Evolutionary conservation across 2,329 filamentous ascomycete species (phyloP), one percentile per base, ranked within the genome.

Genomic region (Paracoccidioides lutzii): DNA sequence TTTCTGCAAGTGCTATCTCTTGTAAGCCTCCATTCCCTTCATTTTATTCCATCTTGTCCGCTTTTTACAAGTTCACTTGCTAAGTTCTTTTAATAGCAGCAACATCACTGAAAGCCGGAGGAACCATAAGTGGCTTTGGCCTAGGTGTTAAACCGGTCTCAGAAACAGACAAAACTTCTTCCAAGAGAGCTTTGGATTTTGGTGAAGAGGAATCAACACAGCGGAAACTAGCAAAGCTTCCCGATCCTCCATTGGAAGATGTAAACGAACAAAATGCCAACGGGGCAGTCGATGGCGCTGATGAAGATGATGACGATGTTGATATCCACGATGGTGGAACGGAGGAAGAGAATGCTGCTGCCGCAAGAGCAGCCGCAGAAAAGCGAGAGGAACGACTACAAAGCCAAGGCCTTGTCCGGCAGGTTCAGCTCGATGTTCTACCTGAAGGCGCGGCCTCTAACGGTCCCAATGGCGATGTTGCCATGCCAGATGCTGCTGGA

Each of bases 201-300:
- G 90, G 87, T 58, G 91, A 96, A 65, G 91, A 96, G 64, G 88
- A 95, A 64, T 84, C 83, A 37, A 86, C 85, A 2, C 84, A 87
- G 66, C 87, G 90, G 68, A 96, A 94, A 74, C 81, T 98, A 61
- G 89, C 89, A 67, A 93, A 90, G 73, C 82, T 98, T 58, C 90
- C 91, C 57, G 85, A 85, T 61, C 81, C 88, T 57, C 81, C 85
- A 54, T 76, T 87, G 54, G 81, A 84, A 65, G 79, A 80, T 61
- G 72, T 77, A 59, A 80, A 84, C 60, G 76, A 79, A 67, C 64
- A 71, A 58, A 71, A 76, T 59, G 72, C 62, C 80, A 83, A 74
- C 68, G 79, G 82, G 68, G 76, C 76, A 57, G 60, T 57, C 10
- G 73, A 72, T 41, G 69, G 49, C n/a, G 61, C 51, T 30, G 62